Evolutionary conservation across 306 rosid species (phyloP).

Genomic region (Casuarina cunninghamiana): DNA sequence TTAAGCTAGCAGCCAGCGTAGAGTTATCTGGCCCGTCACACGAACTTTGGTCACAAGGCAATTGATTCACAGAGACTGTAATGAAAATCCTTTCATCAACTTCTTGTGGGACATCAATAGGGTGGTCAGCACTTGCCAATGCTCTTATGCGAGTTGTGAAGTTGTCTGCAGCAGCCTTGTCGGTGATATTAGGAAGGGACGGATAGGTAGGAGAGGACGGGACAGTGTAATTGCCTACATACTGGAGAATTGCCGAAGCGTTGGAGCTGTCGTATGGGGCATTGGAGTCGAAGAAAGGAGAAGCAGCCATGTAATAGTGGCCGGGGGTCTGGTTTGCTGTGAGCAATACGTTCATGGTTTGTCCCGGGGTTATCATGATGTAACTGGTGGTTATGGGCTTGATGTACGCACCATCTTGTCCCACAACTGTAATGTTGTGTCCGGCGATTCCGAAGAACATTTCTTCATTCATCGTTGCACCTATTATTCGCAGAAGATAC

Average conservation of each 20-base stretch:
- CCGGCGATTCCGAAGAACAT: constrained; percentile 37
- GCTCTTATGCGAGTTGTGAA: constrained; percentile 21
- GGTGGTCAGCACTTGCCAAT: constrained; percentile 35
- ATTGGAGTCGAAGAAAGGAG: constrained; percentile 17
- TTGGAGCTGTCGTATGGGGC: background rate
- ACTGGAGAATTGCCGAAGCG: constrained; percentile 35
- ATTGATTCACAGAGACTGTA: constrained; percentile 28
- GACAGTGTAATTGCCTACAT: constrained; percentile 15
- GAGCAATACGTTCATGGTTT: constrained; percentile 49
- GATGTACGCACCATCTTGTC: constrained; percentile 38
- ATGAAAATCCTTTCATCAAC: constrained; percentile 24
- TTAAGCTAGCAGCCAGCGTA: constrained; percentile 28
- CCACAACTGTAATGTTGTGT: constrained; percentile 40
- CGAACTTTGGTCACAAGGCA: constrained; percentile 19
- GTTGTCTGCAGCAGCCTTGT: constrained; percentile 11
- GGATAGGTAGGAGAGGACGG: constrained; percentile 23
- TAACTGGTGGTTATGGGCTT: constrained; percentile 33
- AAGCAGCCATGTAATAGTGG: constrained; percentile 36
- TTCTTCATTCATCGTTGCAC: constrained; percentile 41
- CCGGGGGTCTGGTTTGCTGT: constrained; percentile 27
- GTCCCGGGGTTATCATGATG: constrained; percentile 48
- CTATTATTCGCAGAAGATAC: constrained; percentile 22
- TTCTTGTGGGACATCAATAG: constrained; percentile 28
- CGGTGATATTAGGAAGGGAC: constrained; percentile 18
- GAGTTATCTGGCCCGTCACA: constrained; percentile 26